Evolutionary conservation across 345 rosid genomes (phyloP).

Genomic region (Eucalyptus erythrocorys): DNA sequence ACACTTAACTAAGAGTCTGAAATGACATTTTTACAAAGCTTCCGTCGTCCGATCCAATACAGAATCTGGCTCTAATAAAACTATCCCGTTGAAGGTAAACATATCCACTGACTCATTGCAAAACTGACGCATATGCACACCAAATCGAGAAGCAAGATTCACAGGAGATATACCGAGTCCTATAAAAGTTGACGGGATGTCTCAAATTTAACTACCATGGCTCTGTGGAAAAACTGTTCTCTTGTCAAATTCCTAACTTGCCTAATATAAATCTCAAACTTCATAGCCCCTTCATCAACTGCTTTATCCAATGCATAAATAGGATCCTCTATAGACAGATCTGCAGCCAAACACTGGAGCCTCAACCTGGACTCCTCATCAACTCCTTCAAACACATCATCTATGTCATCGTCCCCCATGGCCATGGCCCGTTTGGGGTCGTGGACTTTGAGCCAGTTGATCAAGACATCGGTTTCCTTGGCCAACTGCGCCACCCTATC

Average conservation of each 20-base stretch:
- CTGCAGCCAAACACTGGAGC: conserved; percentile 26
- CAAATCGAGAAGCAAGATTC: neutral
- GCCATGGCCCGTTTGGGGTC: neutral
- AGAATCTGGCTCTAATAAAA: neutral
- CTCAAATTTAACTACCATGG: neutral
- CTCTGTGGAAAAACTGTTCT: conserved; percentile 39
- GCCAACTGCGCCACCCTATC: conserved; percentile 1
- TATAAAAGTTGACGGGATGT: neutral
- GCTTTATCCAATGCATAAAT: conserved; percentile 40
- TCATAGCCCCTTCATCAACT: conserved; percentile 16
- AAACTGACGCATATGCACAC: neutral
- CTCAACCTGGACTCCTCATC: conserved; percentile 13
- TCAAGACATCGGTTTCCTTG: conserved; percentile 9
- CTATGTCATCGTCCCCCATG: conserved; percentile 3
- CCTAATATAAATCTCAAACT: conserved; percentile 32
- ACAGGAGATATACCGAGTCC: neutral
- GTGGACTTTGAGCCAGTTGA: conserved; percentile 29
- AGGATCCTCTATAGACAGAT: conserved; percentile 50
- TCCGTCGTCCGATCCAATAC: neutral
- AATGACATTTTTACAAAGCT: neutral
- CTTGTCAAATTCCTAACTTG: conserved; percentile 58
- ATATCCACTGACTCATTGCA: neutral
- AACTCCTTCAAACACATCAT: conserved; percentile 10
- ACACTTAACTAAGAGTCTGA: neutral
- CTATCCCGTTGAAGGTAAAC: neutral